Conservation (phyloP, 1,139 yeast species). For the Taphrina flavorubra region DNA sequence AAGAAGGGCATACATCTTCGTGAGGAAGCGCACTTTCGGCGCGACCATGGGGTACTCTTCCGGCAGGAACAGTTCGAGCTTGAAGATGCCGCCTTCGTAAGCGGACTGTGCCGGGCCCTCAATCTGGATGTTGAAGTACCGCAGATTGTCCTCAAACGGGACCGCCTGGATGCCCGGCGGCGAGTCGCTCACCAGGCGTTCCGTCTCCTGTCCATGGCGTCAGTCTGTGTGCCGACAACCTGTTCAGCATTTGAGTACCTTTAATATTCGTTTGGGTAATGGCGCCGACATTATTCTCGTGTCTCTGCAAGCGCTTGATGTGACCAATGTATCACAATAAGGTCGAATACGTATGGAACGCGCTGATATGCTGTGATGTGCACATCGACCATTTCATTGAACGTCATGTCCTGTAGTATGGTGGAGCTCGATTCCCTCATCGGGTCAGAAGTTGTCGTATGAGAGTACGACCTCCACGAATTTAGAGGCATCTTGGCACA, state of each 20-base stretch:
- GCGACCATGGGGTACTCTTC: conserved; percentile 73
- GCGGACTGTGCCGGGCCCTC: conserved; percentile 91
- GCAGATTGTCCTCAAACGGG: conserved; percentile 90
- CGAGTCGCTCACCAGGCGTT: conserved; percentile 87
- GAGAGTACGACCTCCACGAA: conserved; percentile 5
- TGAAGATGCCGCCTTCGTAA: conserved; percentile 76
- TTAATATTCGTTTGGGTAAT: conserved; percentile 82
- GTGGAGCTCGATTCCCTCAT: conserved; percentile 4
- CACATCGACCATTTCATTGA: too few species aligned
- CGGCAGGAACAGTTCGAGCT: conserved; percentile 77
- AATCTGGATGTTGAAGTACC: conserved; percentile 86
- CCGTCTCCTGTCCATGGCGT: conserved; percentile 71
- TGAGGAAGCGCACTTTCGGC: conserved; percentile 61
- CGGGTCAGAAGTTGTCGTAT: conserved; percentile 2
- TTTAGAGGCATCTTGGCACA: neutral
- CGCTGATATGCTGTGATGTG: too few species aligned
- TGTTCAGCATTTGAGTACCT: conserved; percentile 55
- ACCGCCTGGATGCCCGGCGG: conserved; percentile 93
- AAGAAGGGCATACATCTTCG: conserved; percentile 62
- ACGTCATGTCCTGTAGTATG: conserved; percentile 5
- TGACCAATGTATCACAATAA: too few species aligned
- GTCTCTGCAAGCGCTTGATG: too few species aligned
- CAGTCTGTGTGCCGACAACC: neutral
- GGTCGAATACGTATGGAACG: too few species aligned
- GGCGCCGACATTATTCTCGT: conserved; percentile 44